Base-by-base conservation (phyloP, 1,139 yeast species). In the Blastobotrys ciferrii region DNA sequence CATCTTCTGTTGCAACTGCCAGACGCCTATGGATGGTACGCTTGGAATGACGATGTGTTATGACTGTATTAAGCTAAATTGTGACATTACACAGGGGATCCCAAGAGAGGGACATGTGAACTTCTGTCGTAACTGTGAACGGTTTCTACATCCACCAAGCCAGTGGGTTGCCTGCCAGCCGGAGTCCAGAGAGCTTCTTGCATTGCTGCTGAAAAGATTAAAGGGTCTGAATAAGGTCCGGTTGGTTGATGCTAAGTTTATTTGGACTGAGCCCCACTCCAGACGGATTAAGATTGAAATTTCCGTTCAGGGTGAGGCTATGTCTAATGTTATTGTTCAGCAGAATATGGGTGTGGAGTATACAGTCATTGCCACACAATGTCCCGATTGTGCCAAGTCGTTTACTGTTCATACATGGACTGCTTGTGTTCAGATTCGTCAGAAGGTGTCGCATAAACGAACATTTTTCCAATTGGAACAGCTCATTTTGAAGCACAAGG, bases 241-340 rank as follows among this genome's bases (percentile, higher is more conserved):
- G 58, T 75, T 92, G 53, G 82, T 91, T 30, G 98, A 94, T 72
- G 98, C 98, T 4, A 80, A 91, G 3, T 92, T 92, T 62, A 82
- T 92, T 54, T 92, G 99, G 99, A 92, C 99, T 0, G 99, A 92
- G 70, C 98, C 99, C 1, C 99, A 92, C 68, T 91, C 98, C 23
- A 82, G 98, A 68, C 83, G 98, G 75, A 81, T 92, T 57, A 80
- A 91, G 66, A 81, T 92, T 55, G 91, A 89, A 64, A 71, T 94
- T 46, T 88, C 98, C 0, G 96, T 92, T 14, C 98, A 92, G 69
- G 98, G 98, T 55, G 98, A 92, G 70, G 96, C 96, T 33, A 82
- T 47, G 43, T 45, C 50, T 1, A 88, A 88, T 62, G 88, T 97
- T 33, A 87, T 92, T 58, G 82, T 91, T 40, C 98, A 94, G 67